A percentile compares a stretch with the other conserved stretches of the same genome.
Evolutionary conservation across 371 early-diverging fungal genomes (phyloP).

Genomic region (Fennellomyces sp.): DNA sequence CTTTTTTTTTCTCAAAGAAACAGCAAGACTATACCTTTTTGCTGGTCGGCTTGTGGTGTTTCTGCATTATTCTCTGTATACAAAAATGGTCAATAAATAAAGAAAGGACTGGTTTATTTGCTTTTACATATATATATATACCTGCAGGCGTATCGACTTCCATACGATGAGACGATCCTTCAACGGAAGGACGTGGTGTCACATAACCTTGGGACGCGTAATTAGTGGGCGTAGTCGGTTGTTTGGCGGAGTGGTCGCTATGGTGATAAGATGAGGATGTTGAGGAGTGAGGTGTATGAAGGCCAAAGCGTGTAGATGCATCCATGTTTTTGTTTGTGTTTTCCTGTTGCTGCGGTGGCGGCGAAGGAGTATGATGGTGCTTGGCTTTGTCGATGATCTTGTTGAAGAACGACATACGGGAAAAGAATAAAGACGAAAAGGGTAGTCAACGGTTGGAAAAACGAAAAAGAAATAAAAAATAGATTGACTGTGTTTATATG

Average conservation of each 20-base stretch:
- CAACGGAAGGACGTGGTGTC: conserved; percentile 16
- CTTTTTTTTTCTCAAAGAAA: not conserved
- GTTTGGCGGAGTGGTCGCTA: conserved; percentile 9
- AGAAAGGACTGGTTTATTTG: conserved; percentile 2
- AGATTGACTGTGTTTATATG: too few relatives aligned
- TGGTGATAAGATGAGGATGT: conserved; percentile 8
- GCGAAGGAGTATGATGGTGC: conserved; percentile 16
- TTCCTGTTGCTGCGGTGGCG: not conserved
- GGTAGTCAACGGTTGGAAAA: too few relatives aligned
- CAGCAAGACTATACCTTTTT: not conserved
- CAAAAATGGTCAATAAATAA: not conserved
- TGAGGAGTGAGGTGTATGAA: conserved; percentile 15
- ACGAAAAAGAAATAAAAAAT: too few relatives aligned
- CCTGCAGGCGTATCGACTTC: conserved; percentile 7
- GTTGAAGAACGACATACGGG: conserved; percentile 27
- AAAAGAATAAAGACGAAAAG: too few relatives aligned
- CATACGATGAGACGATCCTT: conserved; percentile 4
- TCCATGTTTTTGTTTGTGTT: not conserved
- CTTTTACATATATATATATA: too few relatives aligned
- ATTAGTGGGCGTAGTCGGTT: conserved; percentile 4
- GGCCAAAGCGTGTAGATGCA: conserved; percentile 4
- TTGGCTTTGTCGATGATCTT: conserved; percentile 28
- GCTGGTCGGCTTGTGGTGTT: conserved; percentile 2
- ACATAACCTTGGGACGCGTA: conserved; percentile 13
- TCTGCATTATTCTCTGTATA: not conserved